Evolutionary conservation across 352 stramenopile species (phyloP).

Genomic region (Phytophthora lateralis): DNA sequence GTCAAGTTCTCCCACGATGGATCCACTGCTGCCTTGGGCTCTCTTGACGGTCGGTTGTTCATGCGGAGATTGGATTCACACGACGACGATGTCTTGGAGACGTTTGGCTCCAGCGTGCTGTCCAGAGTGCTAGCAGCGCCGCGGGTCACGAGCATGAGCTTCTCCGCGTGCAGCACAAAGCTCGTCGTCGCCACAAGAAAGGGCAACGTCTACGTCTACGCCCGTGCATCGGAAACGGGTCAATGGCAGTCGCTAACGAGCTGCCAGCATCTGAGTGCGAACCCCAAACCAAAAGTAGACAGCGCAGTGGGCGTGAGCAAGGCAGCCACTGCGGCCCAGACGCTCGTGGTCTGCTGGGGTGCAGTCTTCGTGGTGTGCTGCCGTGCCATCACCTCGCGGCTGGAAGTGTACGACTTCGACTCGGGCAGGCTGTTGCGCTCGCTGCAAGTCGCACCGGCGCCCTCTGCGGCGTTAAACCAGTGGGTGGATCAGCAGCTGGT

Average conservation of each 20-base stretch:
- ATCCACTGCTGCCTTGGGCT: constrained; percentile 41
- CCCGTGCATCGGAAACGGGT: neutral
- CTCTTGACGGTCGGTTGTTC: constrained; percentile 60
- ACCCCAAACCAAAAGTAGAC: constrained; percentile 45
- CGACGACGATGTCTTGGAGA: constrained; percentile 1
- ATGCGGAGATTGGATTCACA: constrained; percentile 30
- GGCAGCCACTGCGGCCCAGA: constrained; percentile 41
- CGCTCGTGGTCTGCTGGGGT: constrained; percentile 60
- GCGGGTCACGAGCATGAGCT: constrained; percentile 60
- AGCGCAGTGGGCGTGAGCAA: constrained; percentile 15
- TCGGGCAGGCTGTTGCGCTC: constrained; percentile 54
- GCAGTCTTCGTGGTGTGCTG: constrained; percentile 54
- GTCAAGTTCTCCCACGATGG: constrained; percentile 48
- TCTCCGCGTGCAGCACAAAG: constrained; percentile 34
- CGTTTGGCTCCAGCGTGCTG: constrained; percentile 36
- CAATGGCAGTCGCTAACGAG: constrained; percentile 37
- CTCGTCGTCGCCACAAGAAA: constrained; percentile 61
- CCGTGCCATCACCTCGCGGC: constrained; percentile 26
- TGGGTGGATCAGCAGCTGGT: constrained; percentile 39
- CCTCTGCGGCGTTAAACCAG: constrained; percentile 12
- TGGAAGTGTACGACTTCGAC: constrained; percentile 59
- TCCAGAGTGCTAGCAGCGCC: constrained; percentile 51
- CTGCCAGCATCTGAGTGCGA: constrained; percentile 38
- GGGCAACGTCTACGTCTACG: constrained; percentile 68
- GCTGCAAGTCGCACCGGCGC: constrained; percentile 31